Percentiles rank a stretch among this genome's conserved stretches.
phyloP scores from a whole-genome alignment of 2,329 filamentous ascomycete species.

The Colletotrichum sp. region DNA sequence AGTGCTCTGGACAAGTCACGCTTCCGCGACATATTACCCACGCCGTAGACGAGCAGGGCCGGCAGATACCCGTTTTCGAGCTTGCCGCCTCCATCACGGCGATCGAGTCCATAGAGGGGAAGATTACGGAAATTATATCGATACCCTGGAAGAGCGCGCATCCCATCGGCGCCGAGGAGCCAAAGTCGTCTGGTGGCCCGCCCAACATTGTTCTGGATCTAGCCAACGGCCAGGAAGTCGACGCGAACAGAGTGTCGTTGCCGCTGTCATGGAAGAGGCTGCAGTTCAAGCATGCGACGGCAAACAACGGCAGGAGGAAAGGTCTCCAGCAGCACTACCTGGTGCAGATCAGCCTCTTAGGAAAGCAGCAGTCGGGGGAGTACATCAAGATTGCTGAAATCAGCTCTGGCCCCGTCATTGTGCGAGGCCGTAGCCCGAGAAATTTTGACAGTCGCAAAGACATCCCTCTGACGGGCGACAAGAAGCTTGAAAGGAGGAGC shows the following conservation, averaged over 20 bases:
- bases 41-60: conserved; percentile 75
- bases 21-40: conserved; percentile 76
- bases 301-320: conserved; percentile 93
- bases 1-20: conserved; percentile 87
- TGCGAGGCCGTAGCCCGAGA: conserved; percentile 87
- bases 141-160: conserved; percentile 91
- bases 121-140: conserved; percentile 90
- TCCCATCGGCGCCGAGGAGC: conserved; percentile 53
- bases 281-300: conserved; percentile 95
- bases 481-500: conserved; percentile 49
- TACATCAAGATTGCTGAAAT: conserved; percentile 81
- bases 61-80: conserved; percentile 77
- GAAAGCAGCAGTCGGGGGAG: conserved; percentile 72
- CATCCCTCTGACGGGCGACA: conserved; percentile 70
- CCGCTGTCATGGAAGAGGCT: conserved; percentile 92
- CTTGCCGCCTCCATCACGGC: conserved; percentile 84
- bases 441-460: conserved; percentile 95
- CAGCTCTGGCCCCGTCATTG: conserved; percentile 91
- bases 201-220: conserved; percentile 62
- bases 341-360: conserved; percentile 83
- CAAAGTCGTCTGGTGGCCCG: conserved; percentile 54
- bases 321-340: conserved; percentile 95
- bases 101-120: conserved; percentile 90
- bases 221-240: conserved; percentile 69
- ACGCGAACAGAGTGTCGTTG: conserved; percentile 78